A percentile compares a stretch with the other conserved stretches of the same genome.
phyloP scores from a whole-genome alignment of 1,284 basidiomycete genomes.

The Ustilago cynodontis region DNA sequence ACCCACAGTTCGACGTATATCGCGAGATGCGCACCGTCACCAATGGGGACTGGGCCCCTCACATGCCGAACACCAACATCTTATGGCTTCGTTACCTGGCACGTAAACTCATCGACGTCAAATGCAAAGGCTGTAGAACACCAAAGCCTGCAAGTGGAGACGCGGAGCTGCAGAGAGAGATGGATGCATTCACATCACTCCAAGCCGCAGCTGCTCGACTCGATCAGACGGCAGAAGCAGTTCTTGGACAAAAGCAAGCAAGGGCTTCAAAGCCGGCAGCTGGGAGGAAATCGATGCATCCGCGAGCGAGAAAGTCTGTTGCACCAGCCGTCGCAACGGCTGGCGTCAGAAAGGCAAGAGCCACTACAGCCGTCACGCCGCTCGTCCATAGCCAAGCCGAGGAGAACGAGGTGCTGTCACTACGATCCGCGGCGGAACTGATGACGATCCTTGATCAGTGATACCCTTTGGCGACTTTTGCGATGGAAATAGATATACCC shows the following conservation, averaged over 20 bases:
- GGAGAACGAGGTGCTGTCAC: neutral
- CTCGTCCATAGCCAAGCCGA: neutral
- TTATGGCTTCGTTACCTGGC: conserved; percentile 88
- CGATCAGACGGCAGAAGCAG: conserved; percentile 14
- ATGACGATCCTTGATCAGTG: conserved; percentile 8
- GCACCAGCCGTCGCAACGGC: neutral
- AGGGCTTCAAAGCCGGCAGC: neutral
- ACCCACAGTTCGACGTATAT: conserved; percentile 95
- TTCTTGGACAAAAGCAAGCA: conserved; percentile 8
- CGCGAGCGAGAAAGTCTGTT: conserved; percentile 18
- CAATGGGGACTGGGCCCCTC: conserved; percentile 77
- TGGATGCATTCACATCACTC: conserved; percentile 11
- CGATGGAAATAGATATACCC: conserved; percentile 18
- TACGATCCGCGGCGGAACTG: conserved; percentile 17
- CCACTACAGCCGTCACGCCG: conserved; percentile 17
- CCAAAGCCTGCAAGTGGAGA: conserved; percentile 11
- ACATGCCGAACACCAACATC: conserved; percentile 85
- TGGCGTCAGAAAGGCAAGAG: conserved; percentile 13
- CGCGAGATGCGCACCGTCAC: conserved; percentile 82
- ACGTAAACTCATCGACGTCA: conserved; percentile 76
- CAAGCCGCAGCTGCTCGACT: conserved; percentile 8
- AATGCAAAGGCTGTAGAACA: conserved; percentile 18
- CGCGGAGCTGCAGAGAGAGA: conserved; percentile 19
- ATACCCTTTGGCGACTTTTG: neutral
- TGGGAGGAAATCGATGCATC: conserved; percentile 25